phyloP scores from a whole-genome alignment of 2,329 filamentous ascomycete species.

The Fonsecaea monophora region DNA sequence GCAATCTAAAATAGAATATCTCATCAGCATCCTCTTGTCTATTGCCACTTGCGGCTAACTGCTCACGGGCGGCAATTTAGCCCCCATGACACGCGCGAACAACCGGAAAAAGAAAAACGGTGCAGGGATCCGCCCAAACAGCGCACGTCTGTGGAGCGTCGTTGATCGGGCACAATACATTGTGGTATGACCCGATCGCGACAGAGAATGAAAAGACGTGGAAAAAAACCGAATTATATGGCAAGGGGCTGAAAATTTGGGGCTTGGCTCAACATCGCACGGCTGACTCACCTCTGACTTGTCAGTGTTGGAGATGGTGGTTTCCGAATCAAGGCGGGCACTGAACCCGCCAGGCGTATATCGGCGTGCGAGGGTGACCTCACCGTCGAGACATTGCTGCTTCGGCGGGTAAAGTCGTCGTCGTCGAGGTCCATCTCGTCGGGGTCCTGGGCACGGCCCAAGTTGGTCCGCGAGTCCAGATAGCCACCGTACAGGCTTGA shows the following conservation, averaged over 20 bases:
- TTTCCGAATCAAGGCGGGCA: slow-evolving; percentile 65
- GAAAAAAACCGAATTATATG: not conserved
- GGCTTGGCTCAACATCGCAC: slow-evolving; percentile 2
- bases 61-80: slow-evolving; percentile 22
- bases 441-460: slow-evolving; percentile 41
- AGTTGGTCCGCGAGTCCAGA: slow-evolving; percentile 42
- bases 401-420: slow-evolving; percentile 45
- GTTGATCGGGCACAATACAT: not conserved
- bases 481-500: slow-evolving; percentile 59
- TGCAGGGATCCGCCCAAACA: not conserved
- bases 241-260: not conserved
- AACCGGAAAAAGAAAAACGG: not conserved
- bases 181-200: not conserved
- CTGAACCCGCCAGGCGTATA: slow-evolving; percentile 65
- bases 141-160: slow-evolving; percentile 3
- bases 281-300: slow-evolving; percentile 39
- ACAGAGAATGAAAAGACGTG: slow-evolving; percentile 2
- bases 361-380: slow-evolving; percentile 29
- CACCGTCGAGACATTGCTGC: slow-evolving; percentile 44
- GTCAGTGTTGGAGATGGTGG: slow-evolving; percentile 34
- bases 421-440: slow-evolving; percentile 50
- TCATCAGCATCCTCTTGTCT: slow-evolving; percentile 23
- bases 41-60: slow-evolving; percentile 18
- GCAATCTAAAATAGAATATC: slow-evolving; percentile 52
- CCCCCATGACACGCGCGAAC: slow-evolving; percentile 24